Evolutionary conservation across 306 rosid species (phyloP).

Genomic region (Alnus glutinosa): DNA sequence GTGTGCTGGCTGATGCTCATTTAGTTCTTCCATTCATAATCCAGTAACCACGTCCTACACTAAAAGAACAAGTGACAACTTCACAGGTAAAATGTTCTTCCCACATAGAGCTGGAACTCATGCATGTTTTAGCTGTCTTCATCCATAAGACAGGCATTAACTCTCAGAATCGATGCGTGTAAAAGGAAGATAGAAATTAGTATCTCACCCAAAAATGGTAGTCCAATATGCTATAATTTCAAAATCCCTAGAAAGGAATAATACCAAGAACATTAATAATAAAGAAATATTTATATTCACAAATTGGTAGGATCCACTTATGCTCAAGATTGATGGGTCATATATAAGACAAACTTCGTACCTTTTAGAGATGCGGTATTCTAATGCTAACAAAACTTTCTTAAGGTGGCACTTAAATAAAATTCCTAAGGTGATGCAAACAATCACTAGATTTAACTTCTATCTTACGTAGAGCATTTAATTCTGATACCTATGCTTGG

Average conservation of each 20-base stretch:
- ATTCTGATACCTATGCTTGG: no score
- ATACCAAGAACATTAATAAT: neutral
- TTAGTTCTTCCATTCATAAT: neutral
- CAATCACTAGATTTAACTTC: no score
- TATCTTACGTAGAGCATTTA: no score
- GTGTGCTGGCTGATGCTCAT: neutral
- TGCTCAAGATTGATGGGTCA: no score
- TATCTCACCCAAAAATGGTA: neutral
- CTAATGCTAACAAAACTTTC: no score
- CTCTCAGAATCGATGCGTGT: neutral
- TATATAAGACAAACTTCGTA: no score
- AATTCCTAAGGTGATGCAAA: no score
- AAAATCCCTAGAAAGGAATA: neutral
- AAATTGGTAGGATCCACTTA: neutral
- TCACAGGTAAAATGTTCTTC: neutral
- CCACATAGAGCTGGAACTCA: neutral
- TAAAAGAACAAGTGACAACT: neutral
- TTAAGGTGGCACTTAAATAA: no score
- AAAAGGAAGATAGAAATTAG: neutral
- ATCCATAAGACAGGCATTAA: neutral
- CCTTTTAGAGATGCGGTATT: no score
- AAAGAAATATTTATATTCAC: neutral
- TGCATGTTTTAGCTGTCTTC: neutral
- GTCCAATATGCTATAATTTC: neutral
- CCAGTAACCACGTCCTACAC: neutral